These are phyloP conservation scores for Rosa hybrid DNA, from an alignment of 331 rosid species.

Conservation along the genomic window DNA sequence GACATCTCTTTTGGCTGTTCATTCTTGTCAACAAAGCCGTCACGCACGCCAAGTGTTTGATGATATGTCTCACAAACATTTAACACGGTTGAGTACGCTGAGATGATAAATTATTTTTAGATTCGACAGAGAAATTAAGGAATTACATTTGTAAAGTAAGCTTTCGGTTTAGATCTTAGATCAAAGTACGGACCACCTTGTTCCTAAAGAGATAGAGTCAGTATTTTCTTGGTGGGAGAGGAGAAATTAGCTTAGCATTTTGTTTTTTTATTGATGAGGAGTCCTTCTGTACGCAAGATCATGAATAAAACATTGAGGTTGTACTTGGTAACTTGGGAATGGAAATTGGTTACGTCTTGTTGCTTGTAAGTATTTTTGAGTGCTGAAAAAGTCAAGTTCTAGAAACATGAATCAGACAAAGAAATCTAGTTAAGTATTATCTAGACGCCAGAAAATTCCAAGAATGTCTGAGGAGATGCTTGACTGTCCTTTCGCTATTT, in stretches of 20 bases:
- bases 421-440: not conserved
- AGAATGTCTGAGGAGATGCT: not conserved
- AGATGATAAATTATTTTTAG: not conserved
- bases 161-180: not conserved
- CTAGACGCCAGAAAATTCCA: not conserved
- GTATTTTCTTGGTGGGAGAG: not conserved
- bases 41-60: not conserved
- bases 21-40: not conserved
- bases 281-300: no score
- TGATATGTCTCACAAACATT: not conserved
- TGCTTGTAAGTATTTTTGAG: not conserved
- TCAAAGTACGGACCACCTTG: not conserved
- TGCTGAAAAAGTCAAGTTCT: not conserved
- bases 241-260: not conserved
- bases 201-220: not conserved
- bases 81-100: not conserved
- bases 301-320: not conserved
- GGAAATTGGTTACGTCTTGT: not conserved
- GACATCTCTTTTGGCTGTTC: not conserved
- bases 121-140: not conserved
- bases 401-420: not conserved
- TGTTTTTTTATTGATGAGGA: not conserved
- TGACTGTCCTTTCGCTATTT: not conserved
- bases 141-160: not conserved
- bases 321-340: not conserved